Conservation (phyloP, 495 filamentous ascomycete genomes). For the Aspergillus steynii region DNA sequence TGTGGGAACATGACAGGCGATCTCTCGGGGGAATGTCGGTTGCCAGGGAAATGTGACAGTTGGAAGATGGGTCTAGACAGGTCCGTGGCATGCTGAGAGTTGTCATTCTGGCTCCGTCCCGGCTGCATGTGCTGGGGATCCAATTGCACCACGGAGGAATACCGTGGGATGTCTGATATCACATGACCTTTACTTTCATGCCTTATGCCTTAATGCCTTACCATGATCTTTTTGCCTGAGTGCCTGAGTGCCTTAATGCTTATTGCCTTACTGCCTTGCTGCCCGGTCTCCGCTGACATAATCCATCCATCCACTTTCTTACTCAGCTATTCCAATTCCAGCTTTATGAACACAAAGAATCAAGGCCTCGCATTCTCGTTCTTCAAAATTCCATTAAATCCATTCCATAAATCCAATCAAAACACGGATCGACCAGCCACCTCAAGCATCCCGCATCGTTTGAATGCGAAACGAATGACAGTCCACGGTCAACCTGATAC, state of each 20-base stretch:
- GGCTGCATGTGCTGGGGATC: background rate
- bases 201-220: background rate
- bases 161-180: background rate
- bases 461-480: background rate
- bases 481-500: background rate
- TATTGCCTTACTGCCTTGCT: background rate
- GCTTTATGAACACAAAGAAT: too few species aligned
- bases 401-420: background rate
- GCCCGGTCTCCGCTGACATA: background rate
- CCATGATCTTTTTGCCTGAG: background rate
- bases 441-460: background rate
- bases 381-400: background rate
- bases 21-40: background rate
- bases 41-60: background rate
- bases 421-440: background rate
- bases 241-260: slow-evolving; percentile 2
- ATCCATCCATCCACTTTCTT: background rate
- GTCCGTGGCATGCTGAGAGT: background rate
- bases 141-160: background rate
- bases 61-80: background rate
- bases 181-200: background rate
- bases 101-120: background rate
- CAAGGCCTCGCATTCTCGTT: background rate
- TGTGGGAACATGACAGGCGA: background rate
- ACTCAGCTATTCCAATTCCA: too few species aligned